Evolutionary conservation across 345 rosid species (phyloP).

Genomic region (Arabis hirsuta): DNA sequence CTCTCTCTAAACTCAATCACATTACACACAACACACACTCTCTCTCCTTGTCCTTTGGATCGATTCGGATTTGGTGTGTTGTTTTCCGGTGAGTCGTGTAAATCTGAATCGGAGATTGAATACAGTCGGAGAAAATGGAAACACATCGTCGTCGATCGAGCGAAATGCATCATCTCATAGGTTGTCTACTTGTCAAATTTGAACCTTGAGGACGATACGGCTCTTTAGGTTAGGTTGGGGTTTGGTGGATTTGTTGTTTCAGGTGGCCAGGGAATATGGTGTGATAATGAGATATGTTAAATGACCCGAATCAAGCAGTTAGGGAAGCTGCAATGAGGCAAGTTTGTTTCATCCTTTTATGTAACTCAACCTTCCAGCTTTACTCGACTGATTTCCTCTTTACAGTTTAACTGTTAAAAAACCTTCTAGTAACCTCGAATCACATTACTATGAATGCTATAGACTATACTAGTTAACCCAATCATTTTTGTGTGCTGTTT

Average conservation of each 20-base stretch:
- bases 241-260: constrained; percentile 38
- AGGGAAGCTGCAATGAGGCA: constrained; percentile 98
- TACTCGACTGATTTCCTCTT: too few species aligned
- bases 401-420: too few species aligned
- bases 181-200: too few species aligned
- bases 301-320: constrained; percentile 83
- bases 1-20: constrained; percentile 35
- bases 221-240: constrained; percentile 14
- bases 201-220: constrained; percentile 1
- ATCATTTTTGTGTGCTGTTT: neutral
- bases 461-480: constrained; percentile 12
- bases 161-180: too few species aligned
- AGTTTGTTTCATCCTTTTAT: constrained; percentile 24
- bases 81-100: neutral
- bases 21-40: neutral
- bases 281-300: constrained; percentile 87
- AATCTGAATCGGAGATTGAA: constrained; percentile 22
- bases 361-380: neutral
- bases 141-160: too few species aligned
- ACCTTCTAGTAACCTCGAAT: neutral
- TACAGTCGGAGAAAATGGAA: too few species aligned
- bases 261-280: constrained; percentile 97
- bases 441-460: neutral
- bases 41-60: constrained; percentile 11
- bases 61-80: constrained; percentile 16